Evolutionary conservation across 768 basidiomycete genomes (phyloP).

Genomic region (Trametes cingulata): DNA sequence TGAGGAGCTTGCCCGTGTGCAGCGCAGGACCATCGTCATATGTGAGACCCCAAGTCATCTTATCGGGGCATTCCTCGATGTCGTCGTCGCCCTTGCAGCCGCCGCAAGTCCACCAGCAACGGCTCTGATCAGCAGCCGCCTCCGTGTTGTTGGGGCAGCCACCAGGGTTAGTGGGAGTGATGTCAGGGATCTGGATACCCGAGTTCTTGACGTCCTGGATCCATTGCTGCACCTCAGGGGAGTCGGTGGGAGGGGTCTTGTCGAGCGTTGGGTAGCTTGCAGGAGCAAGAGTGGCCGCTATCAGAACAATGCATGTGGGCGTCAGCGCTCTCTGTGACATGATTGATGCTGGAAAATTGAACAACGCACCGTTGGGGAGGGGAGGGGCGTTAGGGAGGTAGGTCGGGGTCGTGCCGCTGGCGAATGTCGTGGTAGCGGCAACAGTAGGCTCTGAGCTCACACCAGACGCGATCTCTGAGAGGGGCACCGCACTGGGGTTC

Average conservation of each 20-base stretch:
- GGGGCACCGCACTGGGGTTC: slow-evolving; percentile 39
- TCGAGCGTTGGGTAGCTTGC: slow-evolving; percentile 71
- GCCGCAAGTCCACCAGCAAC: slow-evolving; percentile 84
- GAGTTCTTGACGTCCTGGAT: slow-evolving; percentile 58
- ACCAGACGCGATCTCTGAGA: slow-evolving; percentile 31
- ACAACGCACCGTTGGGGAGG: slow-evolving; percentile 51
- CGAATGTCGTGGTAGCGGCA: slow-evolving; percentile 35
- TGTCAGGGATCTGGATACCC: slow-evolving; percentile 58
- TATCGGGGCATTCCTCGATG: slow-evolving; percentile 72
- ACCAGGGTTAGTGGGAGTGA: slow-evolving; percentile 43
- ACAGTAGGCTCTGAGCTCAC: slow-evolving; percentile 31
- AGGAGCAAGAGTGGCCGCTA: slow-evolving; percentile 47
- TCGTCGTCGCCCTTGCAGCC: slow-evolving; percentile 70
- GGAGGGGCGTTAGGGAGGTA: slow-evolving; percentile 57
- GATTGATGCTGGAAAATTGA: background rate
- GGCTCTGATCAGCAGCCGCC: slow-evolving; percentile 49
- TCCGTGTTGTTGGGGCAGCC: slow-evolving; percentile 57
- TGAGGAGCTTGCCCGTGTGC: slow-evolving; percentile 73
- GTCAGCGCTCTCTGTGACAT: background rate
- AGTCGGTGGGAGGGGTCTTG: slow-evolving; percentile 56
- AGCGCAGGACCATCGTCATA: slow-evolving; percentile 82
- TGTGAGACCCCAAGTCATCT: slow-evolving; percentile 57
- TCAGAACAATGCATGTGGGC: background rate
- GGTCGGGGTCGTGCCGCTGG: slow-evolving; percentile 39
- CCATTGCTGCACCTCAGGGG: slow-evolving; percentile 69